phyloP scores from a whole-genome alignment of 306 rosid genomes.

The Pyrus betulifolia region DNA sequence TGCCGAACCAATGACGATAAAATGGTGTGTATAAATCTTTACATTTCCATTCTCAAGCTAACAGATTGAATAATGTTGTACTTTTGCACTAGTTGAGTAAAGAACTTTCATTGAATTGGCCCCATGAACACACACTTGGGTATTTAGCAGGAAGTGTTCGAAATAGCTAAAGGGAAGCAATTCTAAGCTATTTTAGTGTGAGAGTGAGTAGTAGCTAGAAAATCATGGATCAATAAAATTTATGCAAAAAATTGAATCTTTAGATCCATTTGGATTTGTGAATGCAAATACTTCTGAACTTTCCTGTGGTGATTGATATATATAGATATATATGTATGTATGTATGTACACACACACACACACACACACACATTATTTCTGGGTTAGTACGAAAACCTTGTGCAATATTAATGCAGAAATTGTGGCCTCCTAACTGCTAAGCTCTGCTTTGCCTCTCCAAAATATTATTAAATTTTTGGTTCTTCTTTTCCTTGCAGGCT shows the following conservation, averaged over 20 bases:
- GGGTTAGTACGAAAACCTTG: not conserved
- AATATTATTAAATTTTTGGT: not conserved
- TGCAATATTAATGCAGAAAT: not conserved
- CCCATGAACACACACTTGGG: not conserved
- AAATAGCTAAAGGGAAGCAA: not conserved
- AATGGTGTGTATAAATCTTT: constrained; percentile 43
- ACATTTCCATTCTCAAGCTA: not conserved
- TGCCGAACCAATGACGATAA: constrained; percentile 53
- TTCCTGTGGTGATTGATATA: too few relatives aligned
- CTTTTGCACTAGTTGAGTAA: not conserved
- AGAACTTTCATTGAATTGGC: not conserved
- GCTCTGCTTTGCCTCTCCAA: not conserved
- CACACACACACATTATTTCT: not conserved
- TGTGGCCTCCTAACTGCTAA: not conserved
- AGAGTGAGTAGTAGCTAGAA: not conserved
- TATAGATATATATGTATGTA: too few relatives aligned
- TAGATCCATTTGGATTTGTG: not conserved
- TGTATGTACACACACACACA: too few relatives aligned
- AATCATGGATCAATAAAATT: not conserved
- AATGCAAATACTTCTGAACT: not conserved
- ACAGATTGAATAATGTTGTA: not conserved
- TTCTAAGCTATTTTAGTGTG: not conserved
- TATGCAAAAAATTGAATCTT: not conserved
- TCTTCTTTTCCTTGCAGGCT: constrained; percentile 41
- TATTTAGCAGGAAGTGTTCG: not conserved